These are phyloP conservation scores for Oryza glumipatula DNA, from an alignment of 176 grass and related monocot species.

Conservation along the genomic window DNA sequence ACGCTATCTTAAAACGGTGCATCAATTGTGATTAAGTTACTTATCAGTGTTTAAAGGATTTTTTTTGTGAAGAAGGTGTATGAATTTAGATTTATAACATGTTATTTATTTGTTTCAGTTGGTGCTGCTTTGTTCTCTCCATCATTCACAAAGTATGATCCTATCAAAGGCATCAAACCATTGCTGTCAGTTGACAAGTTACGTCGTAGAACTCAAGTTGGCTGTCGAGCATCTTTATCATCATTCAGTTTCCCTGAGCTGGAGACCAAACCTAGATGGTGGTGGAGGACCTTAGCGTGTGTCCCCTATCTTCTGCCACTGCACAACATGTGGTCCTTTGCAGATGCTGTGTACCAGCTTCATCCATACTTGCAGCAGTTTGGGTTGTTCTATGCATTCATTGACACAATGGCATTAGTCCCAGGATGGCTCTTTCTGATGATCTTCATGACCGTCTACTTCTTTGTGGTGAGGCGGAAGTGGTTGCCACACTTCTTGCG, in stretches of 20 bases:
- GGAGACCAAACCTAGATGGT: conserved; percentile 80
- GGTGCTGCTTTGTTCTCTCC: conserved; percentile 18
- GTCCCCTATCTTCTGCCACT: conserved; percentile 83
- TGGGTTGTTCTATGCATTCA: conserved; percentile 64
- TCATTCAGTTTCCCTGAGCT: conserved; percentile 71
- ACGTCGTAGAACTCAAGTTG: conserved; percentile 35
- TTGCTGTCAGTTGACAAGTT: conserved; percentile 7
- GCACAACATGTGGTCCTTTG: conserved; percentile 83
- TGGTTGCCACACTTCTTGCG: conserved; percentile 86
- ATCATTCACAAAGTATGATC: conserved; percentile 33
- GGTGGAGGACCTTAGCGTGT: conserved; percentile 77
- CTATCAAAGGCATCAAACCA: conserved; percentile 38
- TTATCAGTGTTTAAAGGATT: background rate
- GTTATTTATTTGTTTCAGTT: conserved; percentile 49
- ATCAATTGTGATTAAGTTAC: conserved; percentile 19
- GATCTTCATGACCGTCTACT: conserved; percentile 71
- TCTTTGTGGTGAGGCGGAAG: conserved; percentile 77
- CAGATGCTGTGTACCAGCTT: conserved; percentile 79
- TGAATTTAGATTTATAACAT: conserved; percentile 7
- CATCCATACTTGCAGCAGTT: conserved; percentile 69
- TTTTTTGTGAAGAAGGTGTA: background rate
- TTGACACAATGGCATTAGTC: conserved; percentile 76
- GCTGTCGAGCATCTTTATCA: conserved; percentile 55
- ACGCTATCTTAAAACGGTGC: background rate
- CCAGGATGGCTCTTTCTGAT: conserved; percentile 72